phyloP scores from a whole-genome alignment of 2,329 filamentous ascomycete species.

The Aspergillus sp. region DNA sequence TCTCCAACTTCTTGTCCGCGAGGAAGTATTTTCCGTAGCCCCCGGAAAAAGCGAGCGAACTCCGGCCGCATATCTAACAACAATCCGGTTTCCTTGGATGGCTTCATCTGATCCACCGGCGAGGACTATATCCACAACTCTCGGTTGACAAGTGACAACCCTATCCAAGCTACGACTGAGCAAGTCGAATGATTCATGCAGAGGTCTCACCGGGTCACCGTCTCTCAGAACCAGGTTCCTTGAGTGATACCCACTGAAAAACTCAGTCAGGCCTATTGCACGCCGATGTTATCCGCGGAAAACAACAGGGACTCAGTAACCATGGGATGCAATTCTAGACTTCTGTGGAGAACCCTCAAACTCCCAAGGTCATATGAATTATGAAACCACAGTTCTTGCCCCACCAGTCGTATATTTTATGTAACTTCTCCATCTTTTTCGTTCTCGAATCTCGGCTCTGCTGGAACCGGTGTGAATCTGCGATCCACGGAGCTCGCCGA shows the following conservation, averaged over 20 bases:
- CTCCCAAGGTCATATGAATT: background rate
- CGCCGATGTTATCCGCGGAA: background rate
- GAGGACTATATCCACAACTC: background rate
- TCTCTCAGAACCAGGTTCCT: no score
- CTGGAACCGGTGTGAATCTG: background rate
- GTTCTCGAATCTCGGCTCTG: background rate
- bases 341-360: background rate
- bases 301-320: background rate
- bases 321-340: background rate
- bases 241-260: background rate
- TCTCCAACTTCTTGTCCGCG: no score
- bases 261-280: background rate
- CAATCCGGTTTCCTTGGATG: background rate
- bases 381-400: background rate
- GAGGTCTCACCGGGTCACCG: background rate
- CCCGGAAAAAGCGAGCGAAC: background rate
- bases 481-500: conserved; percentile 1
- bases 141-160: background rate
- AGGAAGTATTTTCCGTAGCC: background rate
- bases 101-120: background rate
- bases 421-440: background rate
- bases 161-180: background rate
- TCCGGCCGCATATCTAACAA: background rate
- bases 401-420: background rate
- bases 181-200: background rate